A percentile compares a stretch with the other conserved stretches of the same genome.
Evolutionary conservation across 768 basidiomycete species (phyloP).

Genomic region (Sistotremastrum suecicum): DNA sequence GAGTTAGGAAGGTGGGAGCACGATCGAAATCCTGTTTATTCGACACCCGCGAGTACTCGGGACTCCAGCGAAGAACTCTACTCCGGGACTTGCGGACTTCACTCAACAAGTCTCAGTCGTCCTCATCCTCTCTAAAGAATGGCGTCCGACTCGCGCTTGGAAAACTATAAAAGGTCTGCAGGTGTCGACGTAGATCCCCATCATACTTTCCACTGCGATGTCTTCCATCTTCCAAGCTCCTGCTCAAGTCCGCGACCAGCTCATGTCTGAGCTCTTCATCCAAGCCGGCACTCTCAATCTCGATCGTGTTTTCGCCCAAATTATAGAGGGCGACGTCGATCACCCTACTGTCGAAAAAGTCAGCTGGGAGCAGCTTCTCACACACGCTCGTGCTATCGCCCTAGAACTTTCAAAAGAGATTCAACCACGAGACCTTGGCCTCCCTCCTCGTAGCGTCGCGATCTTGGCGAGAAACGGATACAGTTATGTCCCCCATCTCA

Average conservation of each 20-base stretch:
- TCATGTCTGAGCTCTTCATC: neutral
- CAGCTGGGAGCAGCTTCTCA: neutral
- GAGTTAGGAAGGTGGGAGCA: too few species aligned
- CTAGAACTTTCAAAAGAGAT: neutral
- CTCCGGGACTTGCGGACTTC: too few species aligned
- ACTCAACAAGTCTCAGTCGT: too few species aligned
- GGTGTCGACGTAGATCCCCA: too few species aligned
- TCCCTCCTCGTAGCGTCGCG: neutral
- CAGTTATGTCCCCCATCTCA: neutral
- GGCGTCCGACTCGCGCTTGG: too few species aligned
- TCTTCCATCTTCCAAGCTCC: too few species aligned
- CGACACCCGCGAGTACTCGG: too few species aligned
- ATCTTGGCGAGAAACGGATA: slow-evolving; percentile 1
- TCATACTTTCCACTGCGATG: too few species aligned
- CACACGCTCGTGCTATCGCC: slow-evolving; percentile 1
- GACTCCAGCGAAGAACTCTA: too few species aligned
- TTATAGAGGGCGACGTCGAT: neutral
- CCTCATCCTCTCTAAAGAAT: too few species aligned
- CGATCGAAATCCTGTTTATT: too few species aligned
- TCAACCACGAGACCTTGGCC: neutral
- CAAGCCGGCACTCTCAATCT: neutral
- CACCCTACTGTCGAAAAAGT: neutral
- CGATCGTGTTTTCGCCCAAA: neutral
- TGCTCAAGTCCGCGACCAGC: neutral
- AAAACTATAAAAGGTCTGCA: too few species aligned